Conservation (phyloP, 1,139 yeast genomes). For the Candida buenavistaensis region DNA sequence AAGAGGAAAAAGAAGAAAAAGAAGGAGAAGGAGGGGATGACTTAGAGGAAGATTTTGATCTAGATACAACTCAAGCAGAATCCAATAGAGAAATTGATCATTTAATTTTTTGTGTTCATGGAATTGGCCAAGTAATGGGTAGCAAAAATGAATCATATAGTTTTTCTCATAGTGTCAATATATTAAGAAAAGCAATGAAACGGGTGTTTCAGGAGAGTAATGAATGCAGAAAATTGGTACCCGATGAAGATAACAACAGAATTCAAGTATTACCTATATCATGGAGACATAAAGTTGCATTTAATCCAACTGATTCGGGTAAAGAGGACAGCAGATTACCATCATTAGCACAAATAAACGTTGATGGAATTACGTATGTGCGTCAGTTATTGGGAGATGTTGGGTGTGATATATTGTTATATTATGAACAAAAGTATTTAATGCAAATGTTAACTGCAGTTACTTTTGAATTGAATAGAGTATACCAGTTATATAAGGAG, state of each 20-base stretch:
- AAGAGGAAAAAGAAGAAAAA: constrained; percentile 10
- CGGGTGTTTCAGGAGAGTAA: constrained; percentile 50
- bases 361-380: constrained; percentile 75
- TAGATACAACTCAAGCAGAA: constrained; percentile 29
- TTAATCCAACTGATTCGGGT: constrained; percentile 47
- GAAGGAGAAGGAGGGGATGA: constrained; percentile 34
- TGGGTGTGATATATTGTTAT: constrained; percentile 79
- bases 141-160: constrained; percentile 76
- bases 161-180: constrained; percentile 82
- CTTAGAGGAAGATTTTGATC: constrained; percentile 54
- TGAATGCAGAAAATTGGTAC: constrained; percentile 38
- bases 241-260: constrained; percentile 43
- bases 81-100: constrained; percentile 68
- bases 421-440: constrained; percentile 76
- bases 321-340: constrained; percentile 50
- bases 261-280: constrained; percentile 77
- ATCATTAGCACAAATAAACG: constrained; percentile 67
- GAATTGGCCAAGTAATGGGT: constrained; percentile 90
- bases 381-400: constrained; percentile 84
- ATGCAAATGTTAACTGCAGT: constrained; percentile 66
- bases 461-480: constrained; percentile 64
- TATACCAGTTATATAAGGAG: constrained; percentile 57
- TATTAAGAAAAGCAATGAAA: constrained; percentile 64
- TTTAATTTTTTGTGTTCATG: constrained; percentile 82
- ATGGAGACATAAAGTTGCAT: constrained; percentile 73